phyloP scores from a whole-genome alignment of 1,284 basidiomycete genomes.

The Austroboletus niveus region DNA sequence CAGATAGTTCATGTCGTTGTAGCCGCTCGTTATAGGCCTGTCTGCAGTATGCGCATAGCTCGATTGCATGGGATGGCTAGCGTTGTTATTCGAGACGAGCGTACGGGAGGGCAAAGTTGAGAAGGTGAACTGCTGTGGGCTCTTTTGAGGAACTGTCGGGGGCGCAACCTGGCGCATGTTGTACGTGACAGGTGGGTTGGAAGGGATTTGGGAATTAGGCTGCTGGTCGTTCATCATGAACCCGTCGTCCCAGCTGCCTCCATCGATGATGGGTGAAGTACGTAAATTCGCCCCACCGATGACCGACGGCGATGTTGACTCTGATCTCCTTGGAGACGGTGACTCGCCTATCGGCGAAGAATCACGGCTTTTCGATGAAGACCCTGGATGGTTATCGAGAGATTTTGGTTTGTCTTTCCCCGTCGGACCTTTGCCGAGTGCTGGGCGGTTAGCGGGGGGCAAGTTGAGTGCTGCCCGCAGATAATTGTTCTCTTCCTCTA shows the following conservation, averaged over 20 bases:
- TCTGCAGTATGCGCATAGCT: conserved; percentile 31
- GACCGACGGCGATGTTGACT: conserved; percentile 36
- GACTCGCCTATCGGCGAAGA: conserved; percentile 48
- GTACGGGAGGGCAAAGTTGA: conserved; percentile 31
- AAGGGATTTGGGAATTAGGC: conserved; percentile 36
- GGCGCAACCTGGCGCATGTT: conserved; percentile 35
- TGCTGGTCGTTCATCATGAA: conserved; percentile 54
- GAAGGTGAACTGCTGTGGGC: conserved; percentile 36
- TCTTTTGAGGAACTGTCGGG: conserved; percentile 33
- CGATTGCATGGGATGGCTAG: conserved; percentile 30
- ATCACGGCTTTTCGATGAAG: conserved; percentile 37
- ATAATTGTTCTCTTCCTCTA: conserved; percentile 82
- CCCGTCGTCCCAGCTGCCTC: conserved; percentile 54
- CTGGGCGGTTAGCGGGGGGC: conserved; percentile 68
- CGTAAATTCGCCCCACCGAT: conserved; percentile 31
- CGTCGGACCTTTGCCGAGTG: conserved; percentile 78
- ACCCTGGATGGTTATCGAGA: conserved; percentile 33
- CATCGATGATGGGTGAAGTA: conserved; percentile 46
- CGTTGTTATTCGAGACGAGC: conserved; percentile 30
- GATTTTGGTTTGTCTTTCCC: conserved; percentile 75
- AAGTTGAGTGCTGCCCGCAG: conserved; percentile 75
- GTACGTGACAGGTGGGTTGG: conserved; percentile 40
- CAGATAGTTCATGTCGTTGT: conserved; percentile 36
- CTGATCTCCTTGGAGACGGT: conserved; percentile 39
- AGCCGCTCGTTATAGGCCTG: conserved; percentile 32